Evolutionary conservation across 2,329 filamentous ascomycete species (phyloP).

Genomic region (Dryadomyces quercus-mongolicae): DNA sequence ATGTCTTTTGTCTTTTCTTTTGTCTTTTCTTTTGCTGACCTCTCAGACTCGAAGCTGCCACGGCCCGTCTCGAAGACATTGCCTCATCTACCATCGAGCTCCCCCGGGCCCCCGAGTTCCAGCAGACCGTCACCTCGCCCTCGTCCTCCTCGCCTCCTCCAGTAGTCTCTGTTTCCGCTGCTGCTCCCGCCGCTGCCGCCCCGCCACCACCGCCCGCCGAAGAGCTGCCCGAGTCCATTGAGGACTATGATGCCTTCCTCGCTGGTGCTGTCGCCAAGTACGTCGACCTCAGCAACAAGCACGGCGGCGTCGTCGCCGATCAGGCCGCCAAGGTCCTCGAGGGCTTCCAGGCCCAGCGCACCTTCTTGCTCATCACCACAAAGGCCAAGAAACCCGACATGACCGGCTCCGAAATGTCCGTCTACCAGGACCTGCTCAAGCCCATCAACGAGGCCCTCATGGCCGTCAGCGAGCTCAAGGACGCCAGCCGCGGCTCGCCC

Average conservation of each 20-base stretch:
- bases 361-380: slow-evolving; percentile 76
- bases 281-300: slow-evolving; percentile 61
- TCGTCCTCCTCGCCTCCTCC: slow-evolving; percentile 16
- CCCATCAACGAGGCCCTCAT: slow-evolving; percentile 77
- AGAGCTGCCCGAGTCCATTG: slow-evolving; percentile 61
- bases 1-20: background rate
- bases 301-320: slow-evolving; percentile 67
- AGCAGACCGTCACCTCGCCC: slow-evolving; percentile 25
- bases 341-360: slow-evolving; percentile 74
- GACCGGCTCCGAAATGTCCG: slow-evolving; percentile 41
- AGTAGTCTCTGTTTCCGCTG: slow-evolving; percentile 22
- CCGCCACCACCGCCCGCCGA: slow-evolving; percentile 35
- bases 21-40: slow-evolving; percentile 28
- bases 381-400: slow-evolving; percentile 87
- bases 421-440: slow-evolving; percentile 68
- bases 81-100: slow-evolving; percentile 61
- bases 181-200: slow-evolving; percentile 21
- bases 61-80: slow-evolving; percentile 91
- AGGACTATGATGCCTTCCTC: slow-evolving; percentile 78
- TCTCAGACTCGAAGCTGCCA: slow-evolving; percentile 86
- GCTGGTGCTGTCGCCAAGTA: slow-evolving; percentile 63
- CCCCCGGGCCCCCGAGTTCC: slow-evolving; percentile 35
- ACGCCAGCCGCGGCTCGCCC: slow-evolving; percentile 63
- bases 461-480: slow-evolving; percentile 67
- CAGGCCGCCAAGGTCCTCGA: slow-evolving; percentile 50